Base-by-base conservation (phyloP, 768 basidiomycete species). In the Podaxis rugospora region DNA sequence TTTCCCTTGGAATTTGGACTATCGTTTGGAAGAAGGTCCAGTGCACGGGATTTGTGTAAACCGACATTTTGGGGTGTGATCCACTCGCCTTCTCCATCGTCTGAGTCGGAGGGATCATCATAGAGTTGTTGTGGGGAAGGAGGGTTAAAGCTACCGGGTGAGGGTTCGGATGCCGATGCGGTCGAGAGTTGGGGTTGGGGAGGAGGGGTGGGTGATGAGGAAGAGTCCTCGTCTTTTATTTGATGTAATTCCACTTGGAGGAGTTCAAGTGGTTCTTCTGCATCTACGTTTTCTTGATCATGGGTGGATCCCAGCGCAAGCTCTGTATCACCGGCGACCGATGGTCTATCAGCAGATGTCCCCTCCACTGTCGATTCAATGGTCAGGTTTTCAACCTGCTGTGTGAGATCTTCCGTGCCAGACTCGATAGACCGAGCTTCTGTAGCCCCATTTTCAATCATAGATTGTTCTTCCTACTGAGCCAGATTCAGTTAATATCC, bases 11-110 rank as follows among this genome's bases (percentile, higher is more conserved):
- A 0, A 51, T 75, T 76, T 10, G 66, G 65, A 16, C 70, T 74
- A n/a, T 74, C 73, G 21, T 82, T 78, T 3, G 94, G 90, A 32
- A 96, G 80, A 39, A 97, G 80, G 23, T 94, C 85, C 40, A 96
- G 82, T 28, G 92, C 93, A 13, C 86, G 84, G 9, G 94, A 93
- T 74, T 96, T 95, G 77, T 98, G 90, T 28, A 89, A 68, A 7
- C 78, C 83, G 62, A 94, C 88, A 69, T 97, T 99, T 55, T 82
- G 76, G 0, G 93, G 95, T 13, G 95, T 99, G 71, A 99, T 97
- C 97, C 97, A 99, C 70, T 95, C 95, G 6, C 93, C 94, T 71
- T 90, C 90, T 13, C 88, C 90, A 64, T 93, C 92, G 62, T 93
- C 92, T 18, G 83, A 80, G 62, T 88, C 86, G 0, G 86, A 88